phyloP scores from a whole-genome alignment of 192 early-diverging fungal species.

The Linderina pennispora region DNA sequence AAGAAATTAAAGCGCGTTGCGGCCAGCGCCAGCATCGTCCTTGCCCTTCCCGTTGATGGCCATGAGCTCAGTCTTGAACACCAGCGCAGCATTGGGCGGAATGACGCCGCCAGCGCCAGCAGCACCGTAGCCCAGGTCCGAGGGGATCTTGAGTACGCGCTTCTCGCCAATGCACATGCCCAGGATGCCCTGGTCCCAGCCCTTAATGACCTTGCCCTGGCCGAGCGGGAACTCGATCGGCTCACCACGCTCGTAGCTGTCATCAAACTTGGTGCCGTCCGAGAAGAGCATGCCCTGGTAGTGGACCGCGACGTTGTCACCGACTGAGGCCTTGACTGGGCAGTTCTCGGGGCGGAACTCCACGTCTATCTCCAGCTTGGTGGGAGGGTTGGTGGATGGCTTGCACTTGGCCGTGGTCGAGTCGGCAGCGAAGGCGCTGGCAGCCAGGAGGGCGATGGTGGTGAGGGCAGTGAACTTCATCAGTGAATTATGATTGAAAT shows the following conservation, averaged over 20 bases:
- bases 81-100: constrained; percentile 69
- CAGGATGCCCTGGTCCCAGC: constrained; percentile 80
- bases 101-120: constrained; percentile 68
- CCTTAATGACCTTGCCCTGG: constrained; percentile 86
- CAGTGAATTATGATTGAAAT: no score
- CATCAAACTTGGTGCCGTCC: constrained; percentile 81
- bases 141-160: constrained; percentile 70
- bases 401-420: no score
- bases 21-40: background rate
- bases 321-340: constrained; percentile 20
- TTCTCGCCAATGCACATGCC: constrained; percentile 84
- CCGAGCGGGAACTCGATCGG: constrained; percentile 83
- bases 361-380: constrained; percentile 33
- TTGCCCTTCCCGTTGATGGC: constrained; percentile 37
- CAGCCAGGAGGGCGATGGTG: background rate
- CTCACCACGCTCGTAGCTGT: constrained; percentile 66
- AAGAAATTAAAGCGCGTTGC: constrained; percentile 22
- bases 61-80: constrained; percentile 73
- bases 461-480: constrained; percentile 2
- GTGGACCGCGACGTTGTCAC: constrained; percentile 61
- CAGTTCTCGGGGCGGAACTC: constrained; percentile 19
- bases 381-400: no score
- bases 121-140: constrained; percentile 76
- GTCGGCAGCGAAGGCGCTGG: no score
- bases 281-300: constrained; percentile 50